Base-by-base conservation (phyloP, 2,329 filamentous ascomycete genomes). In the Fonsecaea nubica region DNA sequence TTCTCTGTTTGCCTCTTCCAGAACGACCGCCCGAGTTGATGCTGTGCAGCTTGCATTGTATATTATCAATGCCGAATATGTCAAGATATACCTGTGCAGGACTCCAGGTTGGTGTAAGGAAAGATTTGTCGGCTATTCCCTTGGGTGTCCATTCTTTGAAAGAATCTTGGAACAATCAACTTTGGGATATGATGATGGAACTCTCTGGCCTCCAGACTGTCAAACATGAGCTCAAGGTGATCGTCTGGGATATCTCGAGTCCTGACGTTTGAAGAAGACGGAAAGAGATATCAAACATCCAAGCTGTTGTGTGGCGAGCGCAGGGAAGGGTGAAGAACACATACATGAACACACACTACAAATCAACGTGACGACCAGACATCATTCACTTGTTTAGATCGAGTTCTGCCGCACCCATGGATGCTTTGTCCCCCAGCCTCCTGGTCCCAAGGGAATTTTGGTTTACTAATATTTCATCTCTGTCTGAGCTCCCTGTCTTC, bases 391-490 rank as follows among this genome's bases (percentile, higher is more conserved):
- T 7, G 5, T 30, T 21, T 9, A 54, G 25, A n/a, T 50, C 50
- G 36, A 7, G 40, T 15, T 61, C 48, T 61, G 48, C 58, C 58
- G 21, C 58, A 61, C 58, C 48, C 58, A 15, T 18, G 33, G 42
- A 25, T 18, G 30, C 36, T 18, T 18, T 33, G 12, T 7, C 45
- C 2, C 58, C 58, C 58, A 61, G 58, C 48, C 58, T 48, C 48
- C 33, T 36, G 25, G 3, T 53, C 53, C 52, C 21, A 13, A 9
- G 3, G 4, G 1, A 32, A 32, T n/a, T 21, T 32, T 48, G 33
- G 58, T 52, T 15, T 50, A 32, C 54, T 40, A 18, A 30, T 53
- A 35, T 5, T 6, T 61, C 12, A 9, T 18, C 10, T 25, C 48
- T 30, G 50, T 38, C 30, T 32, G 52, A 18, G 53, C 42, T 61